Conservation (phyloP, 139 green algal genomes). For the Chlamydomonas eustigma region DNA sequence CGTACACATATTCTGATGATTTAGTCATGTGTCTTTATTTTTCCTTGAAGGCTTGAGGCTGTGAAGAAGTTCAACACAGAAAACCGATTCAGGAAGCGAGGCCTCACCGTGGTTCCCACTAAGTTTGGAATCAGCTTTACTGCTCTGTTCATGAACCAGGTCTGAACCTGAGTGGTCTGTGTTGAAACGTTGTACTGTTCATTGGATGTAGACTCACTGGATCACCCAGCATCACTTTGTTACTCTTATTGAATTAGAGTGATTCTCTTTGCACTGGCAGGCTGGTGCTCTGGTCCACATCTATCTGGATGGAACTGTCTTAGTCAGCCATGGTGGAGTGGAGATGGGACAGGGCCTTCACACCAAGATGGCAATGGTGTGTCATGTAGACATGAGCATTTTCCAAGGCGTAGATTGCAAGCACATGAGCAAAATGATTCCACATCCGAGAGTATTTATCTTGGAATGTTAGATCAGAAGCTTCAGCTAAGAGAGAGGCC, state of each 20-base stretch:
- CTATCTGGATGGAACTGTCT: slow-evolving; percentile 89
- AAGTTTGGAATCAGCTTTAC: slow-evolving; percentile 98
- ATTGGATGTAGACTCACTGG: too few species aligned
- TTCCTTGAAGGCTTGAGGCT: neutral
- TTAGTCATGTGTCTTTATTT: too few species aligned
- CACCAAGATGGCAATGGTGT: slow-evolving; percentile 82
- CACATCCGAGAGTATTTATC: too few species aligned
- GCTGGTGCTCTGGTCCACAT: slow-evolving; percentile 89
- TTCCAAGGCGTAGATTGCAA: neutral
- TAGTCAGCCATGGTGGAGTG: slow-evolving; percentile 94
- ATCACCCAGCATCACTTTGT: too few species aligned
- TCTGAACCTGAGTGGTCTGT: slow-evolving; percentile 15
- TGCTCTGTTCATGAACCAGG: slow-evolving; percentile 79
- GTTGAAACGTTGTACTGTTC: too few species aligned
- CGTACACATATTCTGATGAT: too few species aligned
- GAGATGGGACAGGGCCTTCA: slow-evolving; percentile 99
- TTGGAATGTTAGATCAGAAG: too few species aligned
- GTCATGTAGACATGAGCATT: neutral
- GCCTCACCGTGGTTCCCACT: slow-evolving; percentile 81
- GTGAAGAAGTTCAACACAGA: slow-evolving; percentile 68
- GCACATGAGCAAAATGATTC: neutral
- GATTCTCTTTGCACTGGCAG: neutral
- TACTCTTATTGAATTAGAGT: neutral
- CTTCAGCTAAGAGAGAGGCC: too few species aligned
- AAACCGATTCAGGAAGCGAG: slow-evolving; percentile 75